Conservation (phyloP, 75 land plant species). For the Isoetes taiwanensis region DNA sequence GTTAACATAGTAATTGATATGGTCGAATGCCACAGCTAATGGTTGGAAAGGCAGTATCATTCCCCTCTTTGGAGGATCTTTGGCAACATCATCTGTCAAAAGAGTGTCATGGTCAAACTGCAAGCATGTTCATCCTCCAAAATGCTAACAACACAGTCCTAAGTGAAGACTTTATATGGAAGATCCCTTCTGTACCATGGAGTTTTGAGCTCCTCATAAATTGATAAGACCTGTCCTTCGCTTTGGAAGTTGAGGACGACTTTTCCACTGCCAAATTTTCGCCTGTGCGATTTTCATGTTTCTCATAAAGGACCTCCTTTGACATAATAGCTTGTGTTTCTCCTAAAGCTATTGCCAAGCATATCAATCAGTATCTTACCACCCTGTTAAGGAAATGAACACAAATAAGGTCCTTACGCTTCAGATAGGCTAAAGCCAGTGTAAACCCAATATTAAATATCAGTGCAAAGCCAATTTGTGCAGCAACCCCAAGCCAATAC, state of each 20-base stretch:
- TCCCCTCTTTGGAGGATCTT: constrained; percentile 26
- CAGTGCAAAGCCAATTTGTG: constrained; percentile 47
- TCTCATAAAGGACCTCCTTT: constrained; percentile 40
- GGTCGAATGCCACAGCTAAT: constrained; percentile 53
- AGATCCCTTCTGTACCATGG: no score
- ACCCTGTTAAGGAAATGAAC: neutral
- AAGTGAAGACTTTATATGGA: no score
- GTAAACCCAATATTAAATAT: constrained; percentile 73
- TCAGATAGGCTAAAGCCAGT: constrained; percentile 50
- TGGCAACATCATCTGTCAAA: neutral
- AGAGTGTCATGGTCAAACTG: no score
- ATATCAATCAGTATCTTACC: no score
- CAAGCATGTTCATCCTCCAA: no score
- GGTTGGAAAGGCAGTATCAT: constrained; percentile 84
- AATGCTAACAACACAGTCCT: no score
- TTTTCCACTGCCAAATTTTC: no score
- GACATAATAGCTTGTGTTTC: constrained; percentile 50
- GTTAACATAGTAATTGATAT: constrained; percentile 74
- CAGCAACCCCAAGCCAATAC: constrained; percentile 75
- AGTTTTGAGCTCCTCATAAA: no score
- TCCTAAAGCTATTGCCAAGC: constrained; percentile 58
- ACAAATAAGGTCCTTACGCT: constrained; percentile 34
- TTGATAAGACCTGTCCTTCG: no score
- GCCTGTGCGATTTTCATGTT: constrained; percentile 21
- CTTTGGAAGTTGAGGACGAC: no score